These are phyloP conservation scores for Botrytis medusae DNA, from an alignment of 2,329 filamentous ascomycete genomes.

Conservation along the genomic window DNA sequence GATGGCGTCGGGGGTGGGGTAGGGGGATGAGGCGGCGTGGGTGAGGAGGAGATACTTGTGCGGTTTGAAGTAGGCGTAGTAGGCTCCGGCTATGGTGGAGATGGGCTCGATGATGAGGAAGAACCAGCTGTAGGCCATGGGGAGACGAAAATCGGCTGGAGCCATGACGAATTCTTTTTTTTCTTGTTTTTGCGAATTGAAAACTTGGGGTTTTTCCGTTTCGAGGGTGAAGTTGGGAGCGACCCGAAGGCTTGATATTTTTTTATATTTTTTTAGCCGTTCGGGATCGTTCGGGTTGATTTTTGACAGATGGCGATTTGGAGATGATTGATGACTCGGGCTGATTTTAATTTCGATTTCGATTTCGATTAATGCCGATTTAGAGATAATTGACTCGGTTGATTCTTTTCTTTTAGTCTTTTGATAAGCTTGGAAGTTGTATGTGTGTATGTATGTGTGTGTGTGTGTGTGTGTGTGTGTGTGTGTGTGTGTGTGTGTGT, in stretches of 20 bases:
- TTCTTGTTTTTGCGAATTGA: neutral
- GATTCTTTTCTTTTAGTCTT: neutral
- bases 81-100: constrained; percentile 53
- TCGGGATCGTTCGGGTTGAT: neutral
- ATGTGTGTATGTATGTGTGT: neutral
- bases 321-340: neutral
- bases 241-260: neutral
- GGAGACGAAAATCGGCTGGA: constrained; percentile 49
- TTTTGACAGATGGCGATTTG: neutral
- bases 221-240: neutral
- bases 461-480: neutral
- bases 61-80: constrained; percentile 52
- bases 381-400: neutral
- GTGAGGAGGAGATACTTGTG: constrained; percentile 63
- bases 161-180: constrained; percentile 5
- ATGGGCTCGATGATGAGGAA: constrained; percentile 72
- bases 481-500: neutral
- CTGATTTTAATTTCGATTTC: neutral
- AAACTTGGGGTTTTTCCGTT: neutral
- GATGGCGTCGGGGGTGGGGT: constrained; percentile 35
- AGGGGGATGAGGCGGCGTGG: constrained; percentile 43
- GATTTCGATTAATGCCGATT: neutral
- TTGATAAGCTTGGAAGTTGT: neutral
- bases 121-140: constrained; percentile 65
- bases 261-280: neutral